Percentiles rank a stretch among this genome's conserved stretches.
Conservation (phyloP, 1,284 basidiomycete species). For the Entoloma clypeatum region DNA sequence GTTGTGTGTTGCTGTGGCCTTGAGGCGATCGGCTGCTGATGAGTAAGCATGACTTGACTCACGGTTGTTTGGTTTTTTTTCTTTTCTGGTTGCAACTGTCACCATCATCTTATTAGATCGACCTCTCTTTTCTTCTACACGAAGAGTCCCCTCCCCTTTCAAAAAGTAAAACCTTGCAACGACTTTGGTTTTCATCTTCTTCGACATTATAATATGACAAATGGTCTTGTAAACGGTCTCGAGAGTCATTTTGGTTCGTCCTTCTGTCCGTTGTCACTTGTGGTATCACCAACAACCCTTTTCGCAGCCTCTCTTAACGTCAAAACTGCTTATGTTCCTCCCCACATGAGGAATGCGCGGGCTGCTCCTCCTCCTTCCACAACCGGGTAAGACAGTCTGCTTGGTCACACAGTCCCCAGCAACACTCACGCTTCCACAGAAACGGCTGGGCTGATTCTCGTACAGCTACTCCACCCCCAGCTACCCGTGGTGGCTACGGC, state of each 20-base stretch:
- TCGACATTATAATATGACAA: slow-evolving; percentile 72
- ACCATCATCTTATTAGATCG: slow-evolving; percentile 33
- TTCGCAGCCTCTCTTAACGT: slow-evolving; percentile 59
- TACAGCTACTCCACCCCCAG: slow-evolving; percentile 45
- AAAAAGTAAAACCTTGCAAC: slow-evolving; percentile 24
- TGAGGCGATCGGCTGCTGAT: slow-evolving; percentile 14
- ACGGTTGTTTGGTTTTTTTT: slow-evolving; percentile 22
- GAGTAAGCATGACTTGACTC: slow-evolving; percentile 23
- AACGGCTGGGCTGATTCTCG: slow-evolving; percentile 74
- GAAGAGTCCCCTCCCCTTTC: slow-evolving; percentile 22
- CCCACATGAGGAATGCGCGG: slow-evolving; percentile 82
- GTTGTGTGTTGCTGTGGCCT: background rate
- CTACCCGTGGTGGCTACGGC: slow-evolving; percentile 54
- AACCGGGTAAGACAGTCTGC: slow-evolving; percentile 44
- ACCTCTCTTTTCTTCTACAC: slow-evolving; percentile 26
- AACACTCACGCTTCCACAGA: slow-evolving; percentile 30
- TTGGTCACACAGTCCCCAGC: slow-evolving; percentile 10
- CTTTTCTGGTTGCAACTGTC: slow-evolving; percentile 35
- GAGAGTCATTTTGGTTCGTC: slow-evolving; percentile 80
- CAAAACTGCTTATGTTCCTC: slow-evolving; percentile 90
- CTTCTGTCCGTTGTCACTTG: slow-evolving; percentile 9
- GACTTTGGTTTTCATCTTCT: slow-evolving; percentile 30
- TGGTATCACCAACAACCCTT: slow-evolving; percentile 16
- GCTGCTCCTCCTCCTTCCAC: slow-evolving; percentile 65
- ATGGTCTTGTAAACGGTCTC: slow-evolving; percentile 83